A percentile compares a stretch with the other conserved stretches of the same genome.
Conservation (phyloP, 2,329 filamentous ascomycete genomes). For the Emmonsiellopsis sp. region DNA sequence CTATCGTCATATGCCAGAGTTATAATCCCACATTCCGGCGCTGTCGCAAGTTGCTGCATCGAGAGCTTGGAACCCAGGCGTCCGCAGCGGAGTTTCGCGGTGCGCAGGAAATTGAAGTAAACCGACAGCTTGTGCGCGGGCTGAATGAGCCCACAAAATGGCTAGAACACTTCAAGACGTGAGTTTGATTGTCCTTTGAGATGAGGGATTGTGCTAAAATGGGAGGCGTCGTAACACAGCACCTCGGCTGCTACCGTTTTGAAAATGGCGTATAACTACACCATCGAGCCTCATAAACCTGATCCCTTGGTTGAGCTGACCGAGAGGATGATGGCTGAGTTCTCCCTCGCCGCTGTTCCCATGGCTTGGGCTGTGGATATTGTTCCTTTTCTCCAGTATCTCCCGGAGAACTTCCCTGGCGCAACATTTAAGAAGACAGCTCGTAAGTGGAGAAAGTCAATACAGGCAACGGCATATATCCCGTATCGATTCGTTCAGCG, state of each 20-base stretch:
- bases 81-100: conserved; percentile 13
- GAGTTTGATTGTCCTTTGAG: background rate
- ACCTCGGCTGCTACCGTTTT: conserved; percentile 33
- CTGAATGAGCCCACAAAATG: conserved; percentile 12
- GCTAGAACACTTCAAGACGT: conserved; percentile 14
- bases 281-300: conserved; percentile 23
- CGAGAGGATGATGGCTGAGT: conserved; percentile 30
- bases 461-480: background rate
- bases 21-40: conserved; percentile 16
- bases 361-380: conserved; percentile 39
- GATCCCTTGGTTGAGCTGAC: conserved; percentile 39
- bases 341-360: conserved; percentile 31
- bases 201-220: conserved; percentile 7
- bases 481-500: conserved; percentile 1
- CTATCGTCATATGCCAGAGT: conserved; percentile 13
- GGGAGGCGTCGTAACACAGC: conserved; percentile 13
- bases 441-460: conserved; percentile 21
- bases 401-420: conserved; percentile 39
- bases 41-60: conserved; percentile 19
- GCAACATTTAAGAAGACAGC: conserved; percentile 36
- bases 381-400: conserved; percentile 31
- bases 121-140: conserved; percentile 10
- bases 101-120: conserved; percentile 12
- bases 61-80: conserved; percentile 20
- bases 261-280: conserved; percentile 41